Evolutionary conservation across 495 filamentous ascomycete species (phyloP).

Genomic region (Penicillium antarcticum): DNA sequence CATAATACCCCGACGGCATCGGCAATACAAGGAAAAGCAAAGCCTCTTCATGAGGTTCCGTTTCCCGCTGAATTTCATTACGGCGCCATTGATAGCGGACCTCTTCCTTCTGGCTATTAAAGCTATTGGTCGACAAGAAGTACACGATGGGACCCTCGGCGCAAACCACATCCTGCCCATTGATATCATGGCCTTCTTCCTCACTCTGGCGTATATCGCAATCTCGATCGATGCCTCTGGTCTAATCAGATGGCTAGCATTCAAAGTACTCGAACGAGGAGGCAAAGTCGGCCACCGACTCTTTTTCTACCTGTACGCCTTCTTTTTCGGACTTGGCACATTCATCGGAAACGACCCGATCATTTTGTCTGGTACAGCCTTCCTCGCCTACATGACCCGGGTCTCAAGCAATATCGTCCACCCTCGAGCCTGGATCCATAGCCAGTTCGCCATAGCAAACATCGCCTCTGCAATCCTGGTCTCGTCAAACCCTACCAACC

Average conservation of each 20-base stretch:
- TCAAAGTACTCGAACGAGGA: conserved; percentile 62
- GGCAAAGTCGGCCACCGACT: conserved; percentile 58
- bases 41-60: conserved; percentile 37
- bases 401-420: conserved; percentile 66
- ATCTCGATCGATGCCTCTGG: conserved; percentile 71
- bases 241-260: conserved; percentile 61
- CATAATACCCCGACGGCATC: conserved; percentile 43
- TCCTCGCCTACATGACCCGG: conserved; percentile 68
- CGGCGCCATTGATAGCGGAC: conserved; percentile 61
- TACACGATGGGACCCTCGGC: conserved; percentile 59
- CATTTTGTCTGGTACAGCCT: conserved; percentile 65
- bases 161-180: conserved; percentile 57
- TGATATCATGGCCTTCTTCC: conserved; percentile 67
- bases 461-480: conserved; percentile 66
- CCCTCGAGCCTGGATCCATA: conserved; percentile 64
- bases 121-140: conserved; percentile 59
- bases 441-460: conserved; percentile 66
- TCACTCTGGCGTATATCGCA: conserved; percentile 69
- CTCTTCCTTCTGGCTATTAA: conserved; percentile 61
- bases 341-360: conserved; percentile 70
- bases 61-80: conserved; percentile 65
- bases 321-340: conserved; percentile 62
- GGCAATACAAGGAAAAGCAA: neutral
- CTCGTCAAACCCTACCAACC: conserved; percentile 68
- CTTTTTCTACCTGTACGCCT: conserved; percentile 65